Evolutionary conservation across 257 asterid genomes (phyloP).

Genomic region (Solanum gracilifrons): DNA sequence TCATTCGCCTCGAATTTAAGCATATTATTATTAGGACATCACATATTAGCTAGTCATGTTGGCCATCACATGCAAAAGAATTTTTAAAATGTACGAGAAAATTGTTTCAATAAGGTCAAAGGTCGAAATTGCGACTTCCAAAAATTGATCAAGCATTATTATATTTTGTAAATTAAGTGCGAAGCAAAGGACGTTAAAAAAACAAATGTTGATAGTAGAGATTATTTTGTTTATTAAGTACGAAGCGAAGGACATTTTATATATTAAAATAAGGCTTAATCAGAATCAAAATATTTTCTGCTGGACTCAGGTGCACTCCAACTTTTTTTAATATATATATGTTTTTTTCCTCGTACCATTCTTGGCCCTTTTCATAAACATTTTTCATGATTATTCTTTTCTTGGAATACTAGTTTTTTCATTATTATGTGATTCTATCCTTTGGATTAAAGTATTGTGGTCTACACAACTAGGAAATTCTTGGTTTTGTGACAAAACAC

Average conservation of each 20-base stretch:
- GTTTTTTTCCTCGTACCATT: neutral
- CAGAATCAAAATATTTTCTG: neutral
- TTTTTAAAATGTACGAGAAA: no score
- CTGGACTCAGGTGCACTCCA: neutral
- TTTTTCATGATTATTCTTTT: conserved; percentile 2
- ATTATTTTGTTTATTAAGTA: neutral
- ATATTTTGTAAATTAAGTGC: neutral
- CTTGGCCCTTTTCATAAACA: neutral
- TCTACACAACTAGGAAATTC: neutral
- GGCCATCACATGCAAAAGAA: neutral
- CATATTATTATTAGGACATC: no score
- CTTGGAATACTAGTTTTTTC: neutral
- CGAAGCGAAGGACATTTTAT: neutral
- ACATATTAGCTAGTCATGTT: neutral
- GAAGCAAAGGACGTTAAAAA: neutral
- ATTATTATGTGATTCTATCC: neutral
- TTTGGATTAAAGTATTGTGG: conserved; percentile 5
- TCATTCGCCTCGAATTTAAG: neutral
- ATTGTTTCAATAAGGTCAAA: neutral
- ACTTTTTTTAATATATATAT: neutral
- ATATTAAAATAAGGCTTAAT: neutral
- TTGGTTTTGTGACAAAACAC: neutral
- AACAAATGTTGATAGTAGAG: neutral
- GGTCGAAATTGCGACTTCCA: neutral
- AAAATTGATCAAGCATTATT: neutral